Percentiles rank a stretch among this genome's conserved stretches.
Evolutionary conservation across 2,329 filamentous ascomycete species (phyloP).

Genomic region (Trichoderma koningiopsis): DNA sequence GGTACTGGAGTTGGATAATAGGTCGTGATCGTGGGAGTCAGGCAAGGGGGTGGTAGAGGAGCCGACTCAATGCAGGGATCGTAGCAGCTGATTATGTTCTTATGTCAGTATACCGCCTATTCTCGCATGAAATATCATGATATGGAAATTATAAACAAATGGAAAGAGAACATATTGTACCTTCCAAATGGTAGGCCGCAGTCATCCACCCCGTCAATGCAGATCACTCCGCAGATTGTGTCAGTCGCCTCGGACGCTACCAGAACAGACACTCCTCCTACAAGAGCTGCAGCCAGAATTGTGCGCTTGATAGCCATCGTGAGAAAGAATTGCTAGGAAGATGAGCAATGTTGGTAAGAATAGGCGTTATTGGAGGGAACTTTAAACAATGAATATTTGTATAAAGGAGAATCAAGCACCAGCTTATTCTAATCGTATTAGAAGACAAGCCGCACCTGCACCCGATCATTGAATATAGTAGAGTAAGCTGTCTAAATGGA

Average conservation of each 20-base stretch:
- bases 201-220: slow-evolving; percentile 35
- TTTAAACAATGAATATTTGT: background rate
- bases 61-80: slow-evolving; percentile 33
- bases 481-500: background rate
- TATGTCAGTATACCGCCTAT: slow-evolving; percentile 11
- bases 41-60: slow-evolving; percentile 31
- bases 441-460: background rate
- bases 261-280: background rate
- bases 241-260: background rate
- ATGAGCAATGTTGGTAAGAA: background rate
- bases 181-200: slow-evolving; percentile 36
- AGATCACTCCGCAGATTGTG: slow-evolving; percentile 28
- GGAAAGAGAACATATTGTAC: slow-evolving; percentile 28
- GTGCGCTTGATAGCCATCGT: background rate
- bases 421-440: background rate
- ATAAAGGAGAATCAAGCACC: background rate
- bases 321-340: background rate
- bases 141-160: background rate
- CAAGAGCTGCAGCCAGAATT: background rate
- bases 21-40: background rate
- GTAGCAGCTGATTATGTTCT: slow-evolving; percentile 34
- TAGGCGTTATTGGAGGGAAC: background rate
- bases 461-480: background rate
- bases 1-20: slow-evolving; percentile 1
- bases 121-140: background rate